Base-by-base conservation (phyloP, 805 yeast species). In the Teunomyces tritomae region DNA sequence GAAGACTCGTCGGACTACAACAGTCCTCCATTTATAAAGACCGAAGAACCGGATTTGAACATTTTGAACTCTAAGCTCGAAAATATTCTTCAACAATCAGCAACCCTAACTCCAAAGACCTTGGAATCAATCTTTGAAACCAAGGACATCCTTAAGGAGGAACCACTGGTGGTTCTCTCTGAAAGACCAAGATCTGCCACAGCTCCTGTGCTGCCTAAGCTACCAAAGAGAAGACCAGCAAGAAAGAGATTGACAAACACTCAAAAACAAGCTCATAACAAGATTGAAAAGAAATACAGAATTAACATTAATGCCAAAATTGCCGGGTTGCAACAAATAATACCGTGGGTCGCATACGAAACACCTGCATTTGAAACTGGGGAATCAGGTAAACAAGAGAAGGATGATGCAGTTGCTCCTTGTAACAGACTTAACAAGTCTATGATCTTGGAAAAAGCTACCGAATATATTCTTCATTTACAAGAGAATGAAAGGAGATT, bases 211-310 rank as follows among this genome's bases (percentile, higher is more conserved):
- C 34, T 26, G 37, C 45, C 30, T 13, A 33, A 44, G 14, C 16
- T 13, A 24, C n/a, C 47, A 20, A 24, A 39, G 30, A 37, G n/a
- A 39, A 30, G 49, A 29, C 44, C 44, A 28, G 78, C 78, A 40
- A 66, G 84, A 59, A 80, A 80, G 64, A 73, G 82, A 62, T 61
- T 80, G 46, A 78, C 84, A 7, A 71, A 73, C 5, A 74, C 76
- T 54, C 89, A 84, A 64, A 82, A 84, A 55, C 80, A 80, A 56
- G 88, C 88, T 0, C 91, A 85, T 60, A 84, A 84, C 67, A 81
- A 80, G 63, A 83, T 85, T 52, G 90, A 85, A 59, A 82, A 84
- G 60, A 77, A 84, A 49, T 84, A 85, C 63, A 70, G 89, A 61
- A 83, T 83, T 50, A 84, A 84, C 62, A 83, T 85, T 62, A 84